These are phyloP conservation scores for Neltuma alba DNA, from an alignment of 306 rosid species.

Conservation along the genomic window DNA sequence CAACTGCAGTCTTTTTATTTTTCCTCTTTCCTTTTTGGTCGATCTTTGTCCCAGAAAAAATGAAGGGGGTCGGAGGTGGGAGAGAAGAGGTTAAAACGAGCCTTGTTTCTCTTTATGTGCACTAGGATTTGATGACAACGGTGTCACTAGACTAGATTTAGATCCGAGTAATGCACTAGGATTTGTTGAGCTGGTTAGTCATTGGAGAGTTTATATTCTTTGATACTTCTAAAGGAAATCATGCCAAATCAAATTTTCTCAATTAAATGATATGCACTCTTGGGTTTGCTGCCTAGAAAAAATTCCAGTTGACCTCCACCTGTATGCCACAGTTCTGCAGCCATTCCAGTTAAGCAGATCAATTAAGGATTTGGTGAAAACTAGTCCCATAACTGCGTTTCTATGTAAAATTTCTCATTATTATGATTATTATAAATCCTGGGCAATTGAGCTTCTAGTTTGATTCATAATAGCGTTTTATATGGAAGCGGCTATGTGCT, in stretches of 20 bases:
- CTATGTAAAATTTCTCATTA: background rate
- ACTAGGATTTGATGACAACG: background rate
- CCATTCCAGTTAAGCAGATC: background rate
- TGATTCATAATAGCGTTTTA: background rate
- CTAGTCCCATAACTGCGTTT: background rate
- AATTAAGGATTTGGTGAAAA: background rate
- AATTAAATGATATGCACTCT: background rate
- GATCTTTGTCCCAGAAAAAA: background rate
- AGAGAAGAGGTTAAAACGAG: background rate
- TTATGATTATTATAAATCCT: background rate
- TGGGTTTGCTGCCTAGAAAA: background rate
- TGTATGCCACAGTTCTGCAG: background rate
- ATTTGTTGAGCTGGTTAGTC: background rate
- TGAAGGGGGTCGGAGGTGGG: background rate
- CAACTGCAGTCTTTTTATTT: constrained; percentile 8
- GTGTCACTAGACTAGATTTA: background rate
- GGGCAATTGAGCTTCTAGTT: background rate
- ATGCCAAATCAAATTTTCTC: background rate
- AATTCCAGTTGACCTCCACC: background rate
- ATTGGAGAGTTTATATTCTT: background rate
- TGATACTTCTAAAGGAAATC: background rate
- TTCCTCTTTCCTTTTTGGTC: background rate
- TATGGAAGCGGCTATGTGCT: background rate
- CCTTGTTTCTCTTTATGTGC: background rate
- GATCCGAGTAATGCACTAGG: background rate